Percentiles rank a stretch among this genome's conserved stretches.
Evolutionary conservation across 2,329 filamentous ascomycete species (phyloP).

Genomic region (Penicillium sp.): DNA sequence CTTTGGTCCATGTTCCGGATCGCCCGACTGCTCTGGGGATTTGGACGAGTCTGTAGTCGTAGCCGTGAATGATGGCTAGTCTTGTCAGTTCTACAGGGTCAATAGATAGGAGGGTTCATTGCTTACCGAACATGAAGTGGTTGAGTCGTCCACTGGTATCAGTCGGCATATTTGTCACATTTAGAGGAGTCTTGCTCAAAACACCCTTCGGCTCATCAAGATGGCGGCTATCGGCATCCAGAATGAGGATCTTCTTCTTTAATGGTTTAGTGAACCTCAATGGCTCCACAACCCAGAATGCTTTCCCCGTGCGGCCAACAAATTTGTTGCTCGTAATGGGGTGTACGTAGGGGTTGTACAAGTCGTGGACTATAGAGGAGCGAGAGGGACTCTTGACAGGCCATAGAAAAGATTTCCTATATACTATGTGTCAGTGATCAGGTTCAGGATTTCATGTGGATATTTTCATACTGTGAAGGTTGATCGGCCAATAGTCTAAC

Average conservation of each 20-base stretch:
- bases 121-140: slow-evolving; percentile 42
- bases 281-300: background rate
- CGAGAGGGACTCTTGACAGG: background rate
- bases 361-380: background rate
- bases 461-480: background rate
- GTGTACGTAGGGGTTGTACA: background rate
- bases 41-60: slow-evolving; percentile 29
- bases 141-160: slow-evolving; percentile 34
- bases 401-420: background rate
- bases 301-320: background rate
- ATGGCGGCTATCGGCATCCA: slow-evolving; percentile 18
- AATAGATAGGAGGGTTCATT: background rate
- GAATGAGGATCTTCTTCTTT: slow-evolving; percentile 15
- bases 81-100: background rate
- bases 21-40: slow-evolving; percentile 52
- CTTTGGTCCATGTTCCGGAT: slow-evolving; percentile 50
- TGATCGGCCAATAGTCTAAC: background rate
- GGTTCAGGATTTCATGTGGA: background rate
- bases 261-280: slow-evolving; percentile 9
- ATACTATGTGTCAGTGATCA: background rate
- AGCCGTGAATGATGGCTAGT: slow-evolving; percentile 5
- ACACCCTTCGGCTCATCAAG: slow-evolving; percentile 14
- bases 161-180: background rate
- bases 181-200: slow-evolving; percentile 10
- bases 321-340: background rate